phyloP scores from a whole-genome alignment of 176 grass and related monocot genomes.

The Sorghum bicolor region Sorghum_bicolor_NCBIv3 NC_012871.2:68607501-68608000 shows the following conservation, averaged over 20 bases:
- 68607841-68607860: conserved; percentile 3
- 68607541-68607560: background rate
- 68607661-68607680: background rate
- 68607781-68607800: background rate
- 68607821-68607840: background rate
- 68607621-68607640: background rate
- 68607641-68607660: background rate
- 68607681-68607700: background rate
- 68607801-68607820: background rate
- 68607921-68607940: conserved; percentile 5
- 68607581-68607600: background rate
- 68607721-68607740: background rate
- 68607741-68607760: conserved; percentile 25
- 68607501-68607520: too few relatives aligned
- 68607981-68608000: too few relatives aligned
- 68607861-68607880: background rate
- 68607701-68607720: background rate
- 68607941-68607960: conserved; percentile 21
- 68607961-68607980: background rate
- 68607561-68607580: background rate
- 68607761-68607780: background rate
- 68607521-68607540: too few relatives aligned
- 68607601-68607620: background rate
- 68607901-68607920: background rate
- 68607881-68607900: background rate